A percentile compares a stretch with the other conserved stretches of the same genome.
Evolutionary conservation across 306 rosid species (phyloP).

Genomic region (Vigna trinervia): DNA sequence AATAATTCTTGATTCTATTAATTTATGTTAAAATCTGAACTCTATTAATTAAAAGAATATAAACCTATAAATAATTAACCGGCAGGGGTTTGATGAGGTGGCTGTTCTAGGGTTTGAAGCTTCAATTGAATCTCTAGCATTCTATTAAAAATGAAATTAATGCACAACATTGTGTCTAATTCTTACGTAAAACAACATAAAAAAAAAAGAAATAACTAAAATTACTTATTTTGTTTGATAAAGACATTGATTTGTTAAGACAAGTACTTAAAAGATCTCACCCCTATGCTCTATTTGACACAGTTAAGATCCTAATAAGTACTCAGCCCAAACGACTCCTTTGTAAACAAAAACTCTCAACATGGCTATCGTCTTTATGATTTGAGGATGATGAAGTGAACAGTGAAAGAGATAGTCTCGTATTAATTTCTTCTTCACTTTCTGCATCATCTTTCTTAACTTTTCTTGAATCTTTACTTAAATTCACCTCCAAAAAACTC

Average conservation of each 20-base stretch:
- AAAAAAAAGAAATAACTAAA: slow-evolving; percentile 32
- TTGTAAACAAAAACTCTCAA: slow-evolving; percentile 41
- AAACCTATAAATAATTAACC: too few species aligned
- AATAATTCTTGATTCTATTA: too few species aligned
- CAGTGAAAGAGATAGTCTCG: slow-evolving; percentile 64
- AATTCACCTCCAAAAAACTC: slow-evolving; percentile 56
- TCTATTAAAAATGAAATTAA: neutral
- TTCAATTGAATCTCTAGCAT: neutral
- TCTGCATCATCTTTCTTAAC: slow-evolving; percentile 13
- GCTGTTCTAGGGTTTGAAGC: neutral
- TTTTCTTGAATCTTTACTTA: slow-evolving; percentile 47
- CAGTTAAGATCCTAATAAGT: slow-evolving; percentile 66
- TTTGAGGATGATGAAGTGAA: slow-evolving; percentile 51
- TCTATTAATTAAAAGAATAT: too few species aligned
- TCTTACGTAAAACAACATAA: slow-evolving; percentile 22
- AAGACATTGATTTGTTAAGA: slow-evolving; percentile 34
- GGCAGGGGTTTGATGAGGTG: neutral
- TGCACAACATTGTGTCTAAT: neutral
- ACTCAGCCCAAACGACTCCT: slow-evolving; percentile 51
- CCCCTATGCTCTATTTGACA: slow-evolving; percentile 49
- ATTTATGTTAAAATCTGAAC: too few species aligned
- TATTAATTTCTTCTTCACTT: slow-evolving; percentile 45
- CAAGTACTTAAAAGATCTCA: slow-evolving; percentile 78
- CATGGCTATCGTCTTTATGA: slow-evolving; percentile 2
- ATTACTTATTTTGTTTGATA: slow-evolving; percentile 7